These are phyloP conservation scores for Eucalyptus pauciflora DNA, from an alignment of 345 rosid genomes.

Conservation along the genomic window DNA sequence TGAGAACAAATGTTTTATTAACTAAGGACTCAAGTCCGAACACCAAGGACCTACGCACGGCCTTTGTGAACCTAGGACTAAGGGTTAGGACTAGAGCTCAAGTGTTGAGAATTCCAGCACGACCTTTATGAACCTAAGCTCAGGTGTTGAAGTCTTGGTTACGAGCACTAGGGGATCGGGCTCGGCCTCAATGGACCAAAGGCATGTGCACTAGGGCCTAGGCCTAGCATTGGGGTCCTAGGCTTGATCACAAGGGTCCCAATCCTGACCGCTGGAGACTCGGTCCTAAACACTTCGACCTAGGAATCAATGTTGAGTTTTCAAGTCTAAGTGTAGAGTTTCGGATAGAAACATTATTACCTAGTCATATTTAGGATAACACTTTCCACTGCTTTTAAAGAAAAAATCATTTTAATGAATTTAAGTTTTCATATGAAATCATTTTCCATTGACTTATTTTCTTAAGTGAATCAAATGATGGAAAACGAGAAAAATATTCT, in stretches of 20 bases:
- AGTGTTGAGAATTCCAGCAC: background rate
- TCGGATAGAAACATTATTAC: accelerated
- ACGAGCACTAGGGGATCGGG: accelerated
- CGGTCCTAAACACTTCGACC: background rate
- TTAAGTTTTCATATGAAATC: background rate
- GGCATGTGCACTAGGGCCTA: background rate
- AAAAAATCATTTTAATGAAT: no score
- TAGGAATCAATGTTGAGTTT: background rate
- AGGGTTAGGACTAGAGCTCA: background rate
- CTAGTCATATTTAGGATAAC: background rate
- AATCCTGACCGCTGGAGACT: accelerated
- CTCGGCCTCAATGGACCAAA: background rate
- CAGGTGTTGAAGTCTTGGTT: background rate
- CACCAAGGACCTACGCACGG: accelerated
- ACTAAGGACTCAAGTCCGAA: accelerated
- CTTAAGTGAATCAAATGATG: no score
- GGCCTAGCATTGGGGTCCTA: background rate
- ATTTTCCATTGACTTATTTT: no score
- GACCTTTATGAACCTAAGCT: background rate
- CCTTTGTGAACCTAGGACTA: background rate
- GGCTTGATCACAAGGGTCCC: background rate
- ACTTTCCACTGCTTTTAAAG: no score
- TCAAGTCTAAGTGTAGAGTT: background rate
- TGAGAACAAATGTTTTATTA: no score
- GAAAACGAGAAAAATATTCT: background rate